A percentile compares a stretch with the other conserved stretches of the same genome.
Evolutionary conservation across 208 protist genomes (phyloP).

Genomic region (Leishmania mexicana): DNA sequence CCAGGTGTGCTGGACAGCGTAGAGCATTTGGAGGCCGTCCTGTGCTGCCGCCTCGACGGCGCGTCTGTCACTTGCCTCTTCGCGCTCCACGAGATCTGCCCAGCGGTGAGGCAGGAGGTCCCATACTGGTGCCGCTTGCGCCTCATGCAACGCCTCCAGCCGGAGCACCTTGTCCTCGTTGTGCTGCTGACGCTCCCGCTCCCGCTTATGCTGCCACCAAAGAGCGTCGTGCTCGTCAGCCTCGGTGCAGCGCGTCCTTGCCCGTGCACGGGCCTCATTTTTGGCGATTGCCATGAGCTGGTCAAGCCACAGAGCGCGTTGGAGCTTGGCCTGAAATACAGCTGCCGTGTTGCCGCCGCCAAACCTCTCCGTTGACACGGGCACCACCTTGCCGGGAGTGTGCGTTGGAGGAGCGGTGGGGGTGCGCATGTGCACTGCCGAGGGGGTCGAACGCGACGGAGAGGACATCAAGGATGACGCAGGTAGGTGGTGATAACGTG

Average conservation of each 20-base stretch:
- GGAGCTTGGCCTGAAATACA: slow-evolving; percentile 28
- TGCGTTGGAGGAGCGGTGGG: background rate
- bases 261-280: slow-evolving; percentile 10
- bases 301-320: slow-evolving; percentile 27
- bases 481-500: background rate
- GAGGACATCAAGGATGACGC: background rate
- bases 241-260: slow-evolving; percentile 22
- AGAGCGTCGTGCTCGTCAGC: slow-evolving; percentile 23
- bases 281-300: slow-evolving; percentile 11
- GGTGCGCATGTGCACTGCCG: background rate
- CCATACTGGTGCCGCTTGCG: background rate
- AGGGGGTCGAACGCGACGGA: background rate
- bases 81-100: background rate
- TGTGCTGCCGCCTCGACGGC: slow-evolving; percentile 6
- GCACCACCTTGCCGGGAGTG: background rate
- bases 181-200: background rate
- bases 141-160: background rate
- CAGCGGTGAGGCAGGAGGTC: background rate
- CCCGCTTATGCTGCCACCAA: slow-evolving; percentile 23
- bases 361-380: background rate
- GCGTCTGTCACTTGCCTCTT: slow-evolving; percentile 12
- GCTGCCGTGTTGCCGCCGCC: background rate
- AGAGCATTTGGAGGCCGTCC: slow-evolving; percentile 5
- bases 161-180: background rate
- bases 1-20: slow-evolving; percentile 1